Base-by-base conservation (phyloP, 352 stramenopile species). In the Phytophthora cryptogea region DNA sequence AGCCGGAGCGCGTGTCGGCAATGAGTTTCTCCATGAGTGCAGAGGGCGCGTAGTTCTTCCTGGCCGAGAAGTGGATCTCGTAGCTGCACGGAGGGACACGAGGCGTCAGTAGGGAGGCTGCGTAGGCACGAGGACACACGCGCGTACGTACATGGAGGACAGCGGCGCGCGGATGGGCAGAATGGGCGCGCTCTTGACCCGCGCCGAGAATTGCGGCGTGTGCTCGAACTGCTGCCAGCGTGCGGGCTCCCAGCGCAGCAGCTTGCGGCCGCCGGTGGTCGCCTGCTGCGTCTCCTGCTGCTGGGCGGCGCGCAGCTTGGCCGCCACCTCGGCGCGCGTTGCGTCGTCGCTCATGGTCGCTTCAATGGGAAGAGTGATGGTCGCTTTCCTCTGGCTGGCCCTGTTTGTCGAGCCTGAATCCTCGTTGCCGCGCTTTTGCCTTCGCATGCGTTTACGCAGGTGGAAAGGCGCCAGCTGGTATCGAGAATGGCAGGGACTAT, bases 11-110 rank as follows among this genome's bases (percentile, higher is more conserved):
- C 35, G 80, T 75, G 52, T 82, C 64, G 8, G 78, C 66, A 48
- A 95, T 87, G 30, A 95, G 77, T 36, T 86, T 88, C 54, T 95
- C 86, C 84, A 95, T 94, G 23, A 95, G 54, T 11, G 69, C 67
- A 1, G 83, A 92, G 2, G 86, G 86, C 35, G 83, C 65, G 41
- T 87, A 83, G 58, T 70, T 83, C 33, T 74, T 78, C 30, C 83
- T 75, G 37, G 70, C 59, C 8, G 73, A 72, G 44, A 88, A 92
- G 42, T 95, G 81, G 59, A 94, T 88, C 68, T 95, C 86, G 35
- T 95, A 95, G 48, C 84, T 93, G 53, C 23, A 27, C 17, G 45
- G 26, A 57, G 14, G 23, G 59, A 30, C 11, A 36, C 20, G 30
- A 44, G 10, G 17, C 2, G 28, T 57, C 13, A 69, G 48, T 50